Evolutionary conservation across 2,329 filamentous ascomycete species (phyloP), one percentile per base, ranked within the genome.

Genomic region (Westerdykella aurantiaca): DNA sequence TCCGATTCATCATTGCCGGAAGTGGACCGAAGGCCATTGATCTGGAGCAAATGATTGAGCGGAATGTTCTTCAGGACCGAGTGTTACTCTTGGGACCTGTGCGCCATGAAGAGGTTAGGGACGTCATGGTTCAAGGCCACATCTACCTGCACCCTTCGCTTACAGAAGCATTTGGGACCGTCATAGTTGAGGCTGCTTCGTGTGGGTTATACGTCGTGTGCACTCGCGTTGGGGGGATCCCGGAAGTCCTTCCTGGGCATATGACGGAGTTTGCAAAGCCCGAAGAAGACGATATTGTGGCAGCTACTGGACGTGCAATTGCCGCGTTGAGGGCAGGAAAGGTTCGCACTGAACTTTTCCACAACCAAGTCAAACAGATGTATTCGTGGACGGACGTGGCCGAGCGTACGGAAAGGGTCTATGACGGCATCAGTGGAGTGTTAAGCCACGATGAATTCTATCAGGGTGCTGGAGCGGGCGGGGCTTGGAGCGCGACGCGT

Each of bases 351-450:
- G 91, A 97, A 64, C 81, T 85, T 34, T 98, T 98, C 62, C 93
- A 98, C 64, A 91, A 95, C 53, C 87, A 97, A 67, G 93, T 98
- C 50, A 89, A 91, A 68, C 87, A 86, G 72, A 97, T 97, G 93
- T 98, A 98, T 71, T 95, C 88, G 1, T 98, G 93, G 93, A 87
- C 87, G 22, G 91, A 98, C 64, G 91, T 98, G 22, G 93, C 93
- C 12, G 80, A 86, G 56, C 85, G 93, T 43, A 97, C 93, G 0
- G 93, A 98, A 69, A 80, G 91, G 23, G 93, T 98, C 0, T 98
- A 98, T 68, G 83, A 95, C 63, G 88, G 93, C 38, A 94, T 98
- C 55, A 88, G 83, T 2, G 90, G 89, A 6, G 82, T 82, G n/a
- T 82, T 95, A 42, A 82, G 80, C 51, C 88, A 94, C 56, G 83